A percentile compares a stretch with the other conserved stretches of the same genome.
phyloP scores from a whole-genome alignment of 305 asterid species.

The Fraxinus floribunda region DNA sequence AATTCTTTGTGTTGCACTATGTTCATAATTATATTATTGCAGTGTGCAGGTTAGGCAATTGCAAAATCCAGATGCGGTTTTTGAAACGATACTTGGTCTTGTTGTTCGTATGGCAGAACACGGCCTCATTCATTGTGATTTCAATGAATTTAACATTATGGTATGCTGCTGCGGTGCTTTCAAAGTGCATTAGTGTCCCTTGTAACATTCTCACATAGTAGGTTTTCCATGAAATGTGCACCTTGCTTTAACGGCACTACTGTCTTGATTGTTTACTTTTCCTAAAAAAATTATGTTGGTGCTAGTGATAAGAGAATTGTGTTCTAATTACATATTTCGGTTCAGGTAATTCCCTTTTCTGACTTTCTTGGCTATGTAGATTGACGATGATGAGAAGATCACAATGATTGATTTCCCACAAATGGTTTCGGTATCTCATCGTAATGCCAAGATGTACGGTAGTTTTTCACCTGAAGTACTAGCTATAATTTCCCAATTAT shows the following conservation, averaged over 20 bases:
- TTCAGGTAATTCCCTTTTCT: background rate
- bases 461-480: background rate
- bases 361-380: constrained; percentile 22
- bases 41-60: constrained; percentile 93
- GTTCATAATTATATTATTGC: constrained; percentile 20
- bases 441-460: constrained; percentile 80
- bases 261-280: background rate
- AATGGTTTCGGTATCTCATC: constrained; percentile 95
- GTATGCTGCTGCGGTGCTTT: constrained; percentile 29
- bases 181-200: constrained; percentile 12
- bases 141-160: constrained; percentile 93
- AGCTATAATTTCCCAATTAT: constrained; percentile 1
- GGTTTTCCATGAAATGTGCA: constrained; percentile 10
- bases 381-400: constrained; percentile 88
- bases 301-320: background rate
- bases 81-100: constrained; percentile 74
- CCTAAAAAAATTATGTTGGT: background rate
- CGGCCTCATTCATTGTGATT: constrained; percentile 95
- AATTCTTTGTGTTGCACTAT: background rate
- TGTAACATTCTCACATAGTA: background rate
- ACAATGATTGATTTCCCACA: constrained; percentile 97
- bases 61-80: constrained; percentile 70
- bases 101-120: constrained; percentile 89
- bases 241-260: background rate
- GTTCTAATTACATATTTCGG: background rate